These are phyloP conservation scores for Diaporthe australafricana DNA, from an alignment of 2,329 filamentous ascomycete genomes.

Conservation along the genomic window DNA sequence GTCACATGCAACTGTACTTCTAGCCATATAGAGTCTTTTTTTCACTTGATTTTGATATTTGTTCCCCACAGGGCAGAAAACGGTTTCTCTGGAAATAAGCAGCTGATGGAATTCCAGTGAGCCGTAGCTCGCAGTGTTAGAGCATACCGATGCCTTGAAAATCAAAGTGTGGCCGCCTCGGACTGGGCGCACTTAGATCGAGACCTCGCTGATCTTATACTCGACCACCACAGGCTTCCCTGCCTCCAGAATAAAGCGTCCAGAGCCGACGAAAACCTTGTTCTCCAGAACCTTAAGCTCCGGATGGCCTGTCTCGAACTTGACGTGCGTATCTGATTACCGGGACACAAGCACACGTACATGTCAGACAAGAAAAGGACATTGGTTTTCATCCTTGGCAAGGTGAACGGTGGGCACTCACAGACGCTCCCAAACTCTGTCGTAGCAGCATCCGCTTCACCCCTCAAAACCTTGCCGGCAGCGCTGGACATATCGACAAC, in stretches of 20 bases:
- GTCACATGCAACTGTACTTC: constrained; percentile 21
- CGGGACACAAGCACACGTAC: neutral
- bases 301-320: constrained; percentile 51
- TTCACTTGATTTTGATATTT: no score
- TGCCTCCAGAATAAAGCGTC: constrained; percentile 54
- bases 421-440: constrained; percentile 53
- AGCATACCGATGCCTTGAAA: neutral
- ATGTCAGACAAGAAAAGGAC: neutral
- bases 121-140: neutral
- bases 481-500: constrained; percentile 46
- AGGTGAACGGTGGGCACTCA: constrained; percentile 40
- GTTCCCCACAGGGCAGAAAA: neutral
- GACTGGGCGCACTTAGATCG: neutral
- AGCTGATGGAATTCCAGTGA: neutral
- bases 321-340: constrained; percentile 43
- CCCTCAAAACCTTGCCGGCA: constrained; percentile 49
- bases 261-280: constrained; percentile 54
- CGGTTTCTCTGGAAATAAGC: neutral
- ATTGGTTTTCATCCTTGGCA: no score
- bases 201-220: constrained; percentile 58
- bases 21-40: constrained; percentile 17
- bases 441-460: constrained; percentile 49
- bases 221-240: constrained; percentile 54
- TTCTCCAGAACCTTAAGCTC: constrained; percentile 50
- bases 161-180: neutral